Conservation (phyloP, 495 filamentous ascomycete species). For the Neurospora sp. region DNA sequence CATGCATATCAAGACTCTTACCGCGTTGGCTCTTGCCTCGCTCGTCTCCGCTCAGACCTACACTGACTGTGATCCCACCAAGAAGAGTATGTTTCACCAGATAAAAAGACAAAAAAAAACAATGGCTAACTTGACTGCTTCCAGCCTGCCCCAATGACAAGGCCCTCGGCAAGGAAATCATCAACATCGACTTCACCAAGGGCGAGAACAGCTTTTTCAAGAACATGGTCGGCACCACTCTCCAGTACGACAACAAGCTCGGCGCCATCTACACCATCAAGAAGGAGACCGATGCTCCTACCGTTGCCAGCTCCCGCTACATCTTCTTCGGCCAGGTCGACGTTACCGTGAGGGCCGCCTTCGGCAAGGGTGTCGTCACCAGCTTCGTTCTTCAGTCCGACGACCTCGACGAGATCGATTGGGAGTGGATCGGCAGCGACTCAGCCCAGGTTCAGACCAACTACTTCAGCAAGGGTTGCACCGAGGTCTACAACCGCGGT, state of each 20-base stretch:
- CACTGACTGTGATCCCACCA: conserved; percentile 62
- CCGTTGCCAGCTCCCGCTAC: conserved; percentile 57
- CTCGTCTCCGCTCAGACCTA: conserved; percentile 61
- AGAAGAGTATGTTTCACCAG: conserved; percentile 44
- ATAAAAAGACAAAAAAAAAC: not conserved
- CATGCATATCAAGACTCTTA: conserved; percentile 33
- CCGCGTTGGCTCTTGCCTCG: conserved; percentile 31
- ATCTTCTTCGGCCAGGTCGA: conserved; percentile 75
- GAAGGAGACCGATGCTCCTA: conserved; percentile 66
- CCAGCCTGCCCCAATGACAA: conserved; percentile 57
- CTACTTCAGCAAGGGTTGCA: conserved; percentile 92
- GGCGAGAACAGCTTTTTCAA: conserved; percentile 58
- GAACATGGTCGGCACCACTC: conserved; percentile 46
- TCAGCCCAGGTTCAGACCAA: conserved; percentile 68
- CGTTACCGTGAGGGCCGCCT: conserved; percentile 53
- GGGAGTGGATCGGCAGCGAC: conserved; percentile 68
- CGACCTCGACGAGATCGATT: conserved; percentile 92
- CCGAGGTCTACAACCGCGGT: conserved; percentile 61
- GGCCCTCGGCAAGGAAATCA: conserved; percentile 52
- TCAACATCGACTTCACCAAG: conserved; percentile 67
- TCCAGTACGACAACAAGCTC: conserved; percentile 52
- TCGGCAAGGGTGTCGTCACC: conserved; percentile 65
- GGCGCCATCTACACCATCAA: conserved; percentile 70
- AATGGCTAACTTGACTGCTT: conserved; percentile 1
- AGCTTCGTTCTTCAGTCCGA: conserved; percentile 83